Evolutionary conservation across 345 rosid species (phyloP).

Genomic region (Noccaea bulbosa): DNA sequence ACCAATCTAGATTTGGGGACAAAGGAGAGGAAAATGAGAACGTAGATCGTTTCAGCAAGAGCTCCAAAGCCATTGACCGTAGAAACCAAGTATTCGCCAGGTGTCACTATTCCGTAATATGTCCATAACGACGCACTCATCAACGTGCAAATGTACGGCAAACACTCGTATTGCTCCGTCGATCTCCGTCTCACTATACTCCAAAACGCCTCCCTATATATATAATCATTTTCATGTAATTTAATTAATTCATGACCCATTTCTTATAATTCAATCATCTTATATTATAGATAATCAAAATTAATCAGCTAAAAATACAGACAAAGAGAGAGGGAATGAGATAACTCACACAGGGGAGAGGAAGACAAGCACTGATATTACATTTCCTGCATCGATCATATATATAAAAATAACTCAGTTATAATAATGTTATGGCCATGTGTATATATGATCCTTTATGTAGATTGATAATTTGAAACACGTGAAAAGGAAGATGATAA

Average conservation of each 20-base stretch:
- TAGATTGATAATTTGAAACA: slow-evolving; percentile 3
- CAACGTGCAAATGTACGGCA: slow-evolving; percentile 76
- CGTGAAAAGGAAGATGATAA: slow-evolving; percentile 12
- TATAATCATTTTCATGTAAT: slow-evolving; percentile 1
- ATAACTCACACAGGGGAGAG: slow-evolving; percentile 72
- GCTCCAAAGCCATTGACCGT: slow-evolving; percentile 80
- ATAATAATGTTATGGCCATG: not conserved
- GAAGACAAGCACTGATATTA: slow-evolving; percentile 72
- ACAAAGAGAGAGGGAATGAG: not conserved
- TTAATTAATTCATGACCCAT: slow-evolving; percentile 4
- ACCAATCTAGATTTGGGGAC: slow-evolving; percentile 49
- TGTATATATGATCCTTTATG: slow-evolving; percentile 2
- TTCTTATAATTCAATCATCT: not conserved
- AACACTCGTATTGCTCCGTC: slow-evolving; percentile 70
- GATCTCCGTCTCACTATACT: slow-evolving; percentile 54
- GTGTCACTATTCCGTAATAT: slow-evolving; percentile 71
- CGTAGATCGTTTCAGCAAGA: slow-evolving; percentile 56
- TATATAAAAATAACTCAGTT: not conserved
- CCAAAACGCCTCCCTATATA: slow-evolving; percentile 59
- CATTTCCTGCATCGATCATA: slow-evolving; percentile 59
- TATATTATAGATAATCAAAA: not conserved
- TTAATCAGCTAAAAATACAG: not conserved
- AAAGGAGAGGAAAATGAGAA: slow-evolving; percentile 56
- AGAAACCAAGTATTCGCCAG: slow-evolving; percentile 69
- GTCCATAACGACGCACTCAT: slow-evolving; percentile 73